Percentiles rank a stretch among this genome's conserved stretches.
Conservation (phyloP, 352 stramenopile genomes). For the Phytophthora melonis region DNA sequence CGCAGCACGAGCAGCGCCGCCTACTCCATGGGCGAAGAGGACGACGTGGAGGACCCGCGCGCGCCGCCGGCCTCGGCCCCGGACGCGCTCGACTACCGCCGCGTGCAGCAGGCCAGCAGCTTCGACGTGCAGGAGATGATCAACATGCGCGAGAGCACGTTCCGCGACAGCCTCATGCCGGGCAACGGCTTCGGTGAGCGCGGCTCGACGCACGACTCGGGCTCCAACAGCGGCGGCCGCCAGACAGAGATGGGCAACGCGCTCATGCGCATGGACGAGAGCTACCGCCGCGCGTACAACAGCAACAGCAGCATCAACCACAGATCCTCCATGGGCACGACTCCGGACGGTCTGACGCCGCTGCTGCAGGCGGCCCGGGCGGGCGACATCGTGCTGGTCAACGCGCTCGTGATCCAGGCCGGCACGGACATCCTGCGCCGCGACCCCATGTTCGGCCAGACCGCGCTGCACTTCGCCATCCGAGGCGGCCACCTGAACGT, state of each 20-base stretch:
- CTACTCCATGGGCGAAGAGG: slow-evolving; percentile 40
- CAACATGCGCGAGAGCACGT: slow-evolving; percentile 55
- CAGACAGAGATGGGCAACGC: slow-evolving; percentile 72
- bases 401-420: slow-evolving; percentile 74
- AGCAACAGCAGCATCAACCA: slow-evolving; percentile 24
- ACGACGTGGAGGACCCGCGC: slow-evolving; percentile 36
- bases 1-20: slow-evolving; percentile 38
- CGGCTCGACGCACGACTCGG: slow-evolving; percentile 28
- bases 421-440: slow-evolving; percentile 75
- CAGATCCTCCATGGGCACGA: slow-evolving; percentile 10
- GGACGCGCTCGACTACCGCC: slow-evolving; percentile 37
- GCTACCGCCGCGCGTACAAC: slow-evolving; percentile 56
- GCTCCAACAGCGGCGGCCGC: slow-evolving; percentile 32
- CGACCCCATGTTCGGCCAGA: slow-evolving; percentile 75
- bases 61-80: slow-evolving; percentile 3
- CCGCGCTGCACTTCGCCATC: slow-evolving; percentile 76
- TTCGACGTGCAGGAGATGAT: slow-evolving; percentile 76
- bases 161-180: slow-evolving; percentile 65
- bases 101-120: slow-evolving; percentile 51
- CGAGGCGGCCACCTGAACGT: slow-evolving; percentile 70
- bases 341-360: slow-evolving; percentile 71
- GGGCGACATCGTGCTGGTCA: slow-evolving; percentile 72
- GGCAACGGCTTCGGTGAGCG: slow-evolving; percentile 18
- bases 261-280: slow-evolving; percentile 81
- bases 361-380: slow-evolving; percentile 68